Evolutionary conservation across 345 rosid species (phyloP), one percentile per base, ranked within the genome.

Genomic region (Eucalyptus sideroxylon): DNA sequence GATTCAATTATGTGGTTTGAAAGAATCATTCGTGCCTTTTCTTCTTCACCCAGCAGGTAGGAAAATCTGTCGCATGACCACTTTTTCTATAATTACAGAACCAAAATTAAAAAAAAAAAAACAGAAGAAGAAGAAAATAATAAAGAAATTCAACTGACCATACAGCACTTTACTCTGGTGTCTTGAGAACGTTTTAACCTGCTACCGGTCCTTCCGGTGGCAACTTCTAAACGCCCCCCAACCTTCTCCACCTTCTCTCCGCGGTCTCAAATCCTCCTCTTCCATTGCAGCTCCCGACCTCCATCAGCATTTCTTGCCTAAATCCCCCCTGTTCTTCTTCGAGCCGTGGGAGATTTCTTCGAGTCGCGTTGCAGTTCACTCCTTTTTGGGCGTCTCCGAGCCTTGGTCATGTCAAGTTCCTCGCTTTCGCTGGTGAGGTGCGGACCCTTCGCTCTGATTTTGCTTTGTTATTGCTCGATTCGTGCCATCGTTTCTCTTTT

Each of bases 301-400:
- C 44, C 0, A 5, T 69, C 81, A 5, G 0, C 34, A 0, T n/a
- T 67, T 67, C 40, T 67, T 16, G 40, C 40, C 40, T 7, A 37
- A 16, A 31, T 31, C 81, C 42, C 81, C 30, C 9, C 5, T 16
- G 45, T 72, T 6, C 42, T 72, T 40, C 83, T 37, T 72, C 45
- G 83, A 72, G 44, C 23, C 82, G 82, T 37, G 82, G 82, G 11
- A 19, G 82, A 37, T 72, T 72, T 72, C 82, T 34, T 34, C 26
- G 82, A 19, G 40, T 5, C 45, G 8, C 1, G 82, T 72, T 72
- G 82, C 42, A 72, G 45, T 72, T 72, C 23, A 6, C 83, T 72
- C 83, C 83, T 72, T 72, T 72, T 9, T 0, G 82, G 45, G 83
- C 45, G 8, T 72, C 0, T 0, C 42, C 83, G 83, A 72, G 27